Base-by-base conservation (phyloP, 345 rosid genomes). In the Pugionium dolabratum region DNA sequence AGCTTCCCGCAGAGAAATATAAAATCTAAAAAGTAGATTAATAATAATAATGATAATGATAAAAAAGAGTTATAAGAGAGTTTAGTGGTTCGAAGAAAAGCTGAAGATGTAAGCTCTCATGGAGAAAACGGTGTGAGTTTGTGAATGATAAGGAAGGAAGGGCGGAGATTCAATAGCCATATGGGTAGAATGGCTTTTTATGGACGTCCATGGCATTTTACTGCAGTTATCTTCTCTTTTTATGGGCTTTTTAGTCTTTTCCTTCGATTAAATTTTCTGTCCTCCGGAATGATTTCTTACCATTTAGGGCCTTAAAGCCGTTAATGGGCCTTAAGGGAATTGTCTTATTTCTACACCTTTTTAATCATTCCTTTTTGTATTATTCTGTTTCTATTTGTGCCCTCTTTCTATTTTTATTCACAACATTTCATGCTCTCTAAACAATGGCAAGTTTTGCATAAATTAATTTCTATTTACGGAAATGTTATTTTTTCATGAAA, bases 61-160 rank as follows among this genome's bases (percentile, higher is more conserved):
- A 18, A 18, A 2, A 32, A 41, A 52, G 49, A 72, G 71, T 59
- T 43, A 65, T 36, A 63, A 40, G 44, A 60, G 66, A 8, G 78
- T 74, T 74, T 54, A 74, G 41, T 62, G 69, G 71, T 70, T 40
- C 18, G 62, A 64, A 69, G 65, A 83, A 81, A 71, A 60, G 57
- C 63, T 76, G 67, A 70, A 50, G 66, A 8, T 4, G 43, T 53
- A 18, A 64, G 70, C 42, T 64, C 50, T 48, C 47, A 66, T 6
- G 76, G 72, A 66, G 64, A 18, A 57, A 26, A 75, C 44, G 64
- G 79, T 47, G 74, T 34, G 56, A 73, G 58, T 39, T 59, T 18
- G 80, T 62, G 89, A 72, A 73, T 77, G 99, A 90, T 88, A 90
- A 93, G 99, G 86, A 83, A 93, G 95, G 95, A 88, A 88, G 96